Conservation (phyloP, 192 early-diverging fungal species). For the Backusella westeae region DNA sequence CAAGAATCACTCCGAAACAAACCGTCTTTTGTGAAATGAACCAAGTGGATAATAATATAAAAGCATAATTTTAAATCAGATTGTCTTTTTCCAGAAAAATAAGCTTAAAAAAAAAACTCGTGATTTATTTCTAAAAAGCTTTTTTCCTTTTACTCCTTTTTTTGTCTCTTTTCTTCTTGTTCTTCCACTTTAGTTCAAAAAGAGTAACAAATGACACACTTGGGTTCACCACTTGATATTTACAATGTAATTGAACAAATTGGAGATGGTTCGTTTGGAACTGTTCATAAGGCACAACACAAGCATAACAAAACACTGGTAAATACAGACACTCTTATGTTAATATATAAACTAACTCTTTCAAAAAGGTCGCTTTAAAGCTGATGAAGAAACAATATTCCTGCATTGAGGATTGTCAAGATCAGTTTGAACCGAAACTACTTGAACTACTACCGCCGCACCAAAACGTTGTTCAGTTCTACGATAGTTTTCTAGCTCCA, state of each 20-base stretch:
- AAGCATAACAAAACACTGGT: conserved; percentile 64
- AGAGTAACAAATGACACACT: conserved; percentile 11
- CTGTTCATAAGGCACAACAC: conserved; percentile 68
- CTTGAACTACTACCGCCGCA: conserved; percentile 70
- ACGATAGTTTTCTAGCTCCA: conserved; percentile 76
- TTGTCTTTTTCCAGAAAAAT: too few relatives aligned
- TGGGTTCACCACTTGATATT: conserved; percentile 36
- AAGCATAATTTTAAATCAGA: too few relatives aligned
- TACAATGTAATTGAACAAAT: conserved; percentile 69
- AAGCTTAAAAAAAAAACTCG: too few relatives aligned
- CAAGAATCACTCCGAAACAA: too few relatives aligned
- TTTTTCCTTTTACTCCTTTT: too few relatives aligned
- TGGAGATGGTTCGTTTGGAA: conserved; percentile 83
- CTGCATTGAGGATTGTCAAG: conserved; percentile 66
- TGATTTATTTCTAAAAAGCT: too few relatives aligned
- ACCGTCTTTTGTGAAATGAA: too few relatives aligned
- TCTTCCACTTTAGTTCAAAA: background rate
- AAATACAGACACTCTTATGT: conserved; percentile 11
- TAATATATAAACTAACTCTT: background rate
- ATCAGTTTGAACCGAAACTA: conserved; percentile 78
- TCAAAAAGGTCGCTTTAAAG: conserved; percentile 79
- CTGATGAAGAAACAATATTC: conserved; percentile 84
- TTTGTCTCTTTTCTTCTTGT: too few relatives aligned
- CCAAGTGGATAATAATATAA: too few relatives aligned
- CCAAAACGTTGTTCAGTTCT: conserved; percentile 78